These are phyloP conservation scores for Bruguiera sexangula DNA, from an alignment of 345 rosid species.

Conservation along the genomic window DNA sequence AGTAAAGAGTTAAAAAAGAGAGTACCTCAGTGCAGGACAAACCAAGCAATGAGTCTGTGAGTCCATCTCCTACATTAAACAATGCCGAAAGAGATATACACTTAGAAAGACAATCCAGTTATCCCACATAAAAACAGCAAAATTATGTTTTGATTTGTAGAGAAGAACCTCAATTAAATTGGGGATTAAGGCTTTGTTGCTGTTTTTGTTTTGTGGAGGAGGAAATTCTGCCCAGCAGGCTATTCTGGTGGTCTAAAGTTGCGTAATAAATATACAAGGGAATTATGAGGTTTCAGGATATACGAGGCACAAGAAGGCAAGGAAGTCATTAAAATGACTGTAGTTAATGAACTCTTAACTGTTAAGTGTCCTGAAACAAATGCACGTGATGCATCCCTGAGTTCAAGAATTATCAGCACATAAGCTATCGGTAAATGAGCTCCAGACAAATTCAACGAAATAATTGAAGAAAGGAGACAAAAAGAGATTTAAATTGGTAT, in stretches of 20 bases:
- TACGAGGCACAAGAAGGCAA: too few species aligned
- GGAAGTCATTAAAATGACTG: neutral
- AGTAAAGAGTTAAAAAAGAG: neutral
- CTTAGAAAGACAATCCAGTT: neutral
- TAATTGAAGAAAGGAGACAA: neutral
- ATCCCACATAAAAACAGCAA: neutral
- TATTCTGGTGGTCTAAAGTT: too few species aligned
- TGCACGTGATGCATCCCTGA: slow-evolving; percentile 90
- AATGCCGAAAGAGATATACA: neutral
- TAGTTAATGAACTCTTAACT: slow-evolving; percentile 38
- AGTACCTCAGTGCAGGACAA: slow-evolving; percentile 79
- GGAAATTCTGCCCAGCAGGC: too few species aligned
- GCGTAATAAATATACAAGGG: too few species aligned
- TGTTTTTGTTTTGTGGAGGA: too few species aligned
- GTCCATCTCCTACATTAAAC: slow-evolving; percentile 73
- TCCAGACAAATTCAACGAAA: neutral
- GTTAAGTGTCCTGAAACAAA: slow-evolving; percentile 92
- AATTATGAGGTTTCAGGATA: too few species aligned
- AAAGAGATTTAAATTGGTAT: neutral
- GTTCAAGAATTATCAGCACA: slow-evolving; percentile 19
- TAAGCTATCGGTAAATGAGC: slow-evolving; percentile 19
- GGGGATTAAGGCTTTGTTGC: too few species aligned
- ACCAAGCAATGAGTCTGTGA: slow-evolving; percentile 68
- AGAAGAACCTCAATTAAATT: too few species aligned
- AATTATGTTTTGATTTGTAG: too few species aligned